Conservation (phyloP, 768 basidiomycete species). For the Hydnomerulius pinastri region DNA sequence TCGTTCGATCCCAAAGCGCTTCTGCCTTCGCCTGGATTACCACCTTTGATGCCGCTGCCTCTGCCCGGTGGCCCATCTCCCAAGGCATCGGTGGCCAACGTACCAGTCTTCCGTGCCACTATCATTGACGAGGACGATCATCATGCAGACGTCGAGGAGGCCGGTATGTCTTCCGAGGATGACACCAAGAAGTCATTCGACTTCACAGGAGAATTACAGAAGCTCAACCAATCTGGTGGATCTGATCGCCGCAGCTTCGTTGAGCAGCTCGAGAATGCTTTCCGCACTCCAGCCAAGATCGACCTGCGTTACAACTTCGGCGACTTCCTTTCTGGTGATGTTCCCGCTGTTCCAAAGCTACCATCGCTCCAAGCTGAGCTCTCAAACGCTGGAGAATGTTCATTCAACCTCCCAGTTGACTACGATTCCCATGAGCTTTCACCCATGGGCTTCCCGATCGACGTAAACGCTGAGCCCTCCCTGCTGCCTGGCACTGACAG, state of each 20-base stretch:
- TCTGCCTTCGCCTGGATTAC: conserved; percentile 42
- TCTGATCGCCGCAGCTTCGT: conserved; percentile 76
- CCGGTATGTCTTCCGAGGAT: conserved; percentile 49
- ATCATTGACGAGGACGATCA: conserved; percentile 48
- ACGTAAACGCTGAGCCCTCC: conserved; percentile 37
- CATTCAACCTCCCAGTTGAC: conserved; percentile 19
- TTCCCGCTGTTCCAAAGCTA: conserved; percentile 56
- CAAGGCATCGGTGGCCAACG: conserved; percentile 19
- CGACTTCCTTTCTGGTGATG: conserved; percentile 37
- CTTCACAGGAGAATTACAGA: conserved; percentile 77
- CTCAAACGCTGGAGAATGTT: conserved; percentile 22
- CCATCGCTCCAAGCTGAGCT: conserved; percentile 37
- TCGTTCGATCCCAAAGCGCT: conserved; percentile 23
- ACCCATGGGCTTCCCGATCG: conserved; percentile 19
- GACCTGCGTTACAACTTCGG: conserved; percentile 53
- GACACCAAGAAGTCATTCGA: conserved; percentile 83
- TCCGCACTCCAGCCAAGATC: conserved; percentile 73
- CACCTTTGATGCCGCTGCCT: conserved; percentile 44
- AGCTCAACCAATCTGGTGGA: conserved; percentile 67
- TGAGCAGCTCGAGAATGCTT: conserved; percentile 79
- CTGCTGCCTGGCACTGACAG: conserved; percentile 41
- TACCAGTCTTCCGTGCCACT: conserved; percentile 45
- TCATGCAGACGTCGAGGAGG: conserved; percentile 43
- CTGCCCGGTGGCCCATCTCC: conserved; percentile 9
- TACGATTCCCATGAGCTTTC: conserved; percentile 18